Percentiles rank a stretch among this genome's conserved stretches.
phyloP scores from a whole-genome alignment of 2,329 filamentous ascomycete genomes.

The Clarireedia monteithiana region DNA sequence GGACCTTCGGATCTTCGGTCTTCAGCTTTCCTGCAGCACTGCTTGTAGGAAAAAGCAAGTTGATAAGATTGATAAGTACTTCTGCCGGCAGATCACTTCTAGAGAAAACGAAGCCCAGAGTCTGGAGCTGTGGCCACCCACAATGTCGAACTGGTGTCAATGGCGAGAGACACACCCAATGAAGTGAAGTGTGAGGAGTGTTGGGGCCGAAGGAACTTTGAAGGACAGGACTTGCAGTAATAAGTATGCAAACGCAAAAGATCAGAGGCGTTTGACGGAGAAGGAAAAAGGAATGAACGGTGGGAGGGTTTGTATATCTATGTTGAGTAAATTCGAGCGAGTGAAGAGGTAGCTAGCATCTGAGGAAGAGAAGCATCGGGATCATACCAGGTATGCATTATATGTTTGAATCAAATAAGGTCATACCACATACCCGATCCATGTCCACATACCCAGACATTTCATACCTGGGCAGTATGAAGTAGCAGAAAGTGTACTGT shows the following conservation, averaged over 20 bases:
- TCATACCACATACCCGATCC: slow-evolving; percentile 1
- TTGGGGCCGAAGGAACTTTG: background rate
- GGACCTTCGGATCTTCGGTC: background rate
- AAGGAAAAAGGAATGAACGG: background rate
- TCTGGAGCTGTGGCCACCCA: slow-evolving; percentile 20
- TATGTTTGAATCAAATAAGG: slow-evolving; percentile 2
- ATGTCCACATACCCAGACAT: slow-evolving; percentile 2
- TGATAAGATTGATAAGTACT: slow-evolving; percentile 8
- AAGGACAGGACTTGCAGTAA: background rate
- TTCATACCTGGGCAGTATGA: background rate
- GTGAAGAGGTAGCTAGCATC: background rate
- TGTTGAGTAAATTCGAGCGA: background rate
- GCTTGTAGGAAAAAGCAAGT: slow-evolving; percentile 17
- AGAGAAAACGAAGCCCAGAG: slow-evolving; percentile 9
- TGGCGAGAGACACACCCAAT: slow-evolving; percentile 1
- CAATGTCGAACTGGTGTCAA: slow-evolving; percentile 7
- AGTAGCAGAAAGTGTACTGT: background rate
- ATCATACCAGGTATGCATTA: background rate
- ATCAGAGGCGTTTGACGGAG: background rate
- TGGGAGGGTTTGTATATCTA: background rate
- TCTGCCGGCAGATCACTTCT: background rate
- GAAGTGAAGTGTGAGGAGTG: background rate
- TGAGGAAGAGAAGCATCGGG: background rate
- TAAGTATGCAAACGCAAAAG: background rate
- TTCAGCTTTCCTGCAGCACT: slow-evolving; percentile 2